These are phyloP conservation scores for Sarcomyxa edulis DNA, from an alignment of 768 basidiomycete species.

Conservation along the genomic window DNA sequence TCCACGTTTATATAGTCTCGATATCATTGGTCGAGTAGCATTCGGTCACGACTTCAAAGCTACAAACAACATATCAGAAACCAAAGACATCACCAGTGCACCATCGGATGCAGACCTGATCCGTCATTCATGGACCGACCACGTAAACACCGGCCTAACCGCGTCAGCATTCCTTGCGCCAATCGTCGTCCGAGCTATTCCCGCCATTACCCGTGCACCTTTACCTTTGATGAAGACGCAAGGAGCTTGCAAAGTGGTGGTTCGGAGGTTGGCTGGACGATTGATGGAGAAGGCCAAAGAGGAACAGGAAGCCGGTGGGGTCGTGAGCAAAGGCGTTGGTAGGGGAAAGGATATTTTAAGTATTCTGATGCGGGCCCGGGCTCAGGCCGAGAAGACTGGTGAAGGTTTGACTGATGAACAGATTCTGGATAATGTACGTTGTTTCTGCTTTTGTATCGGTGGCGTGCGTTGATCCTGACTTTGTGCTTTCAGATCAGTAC, in stretches of 20 bases:
- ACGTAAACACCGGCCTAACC: conserved; percentile 13
- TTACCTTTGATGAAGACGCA: conserved; percentile 19
- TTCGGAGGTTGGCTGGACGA: conserved; percentile 16
- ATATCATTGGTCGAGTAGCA: conserved; percentile 28
- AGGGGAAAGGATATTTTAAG: conserved; percentile 19
- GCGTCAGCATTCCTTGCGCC: conserved; percentile 20
- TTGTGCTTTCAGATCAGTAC: conserved; percentile 23
- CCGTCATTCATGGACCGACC: conserved; percentile 15
- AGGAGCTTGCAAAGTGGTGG: conserved; percentile 17
- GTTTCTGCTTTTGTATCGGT: not conserved
- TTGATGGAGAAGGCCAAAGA: conserved; percentile 16
- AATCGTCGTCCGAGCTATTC: conserved; percentile 21
- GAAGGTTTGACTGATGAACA: conserved; percentile 14
- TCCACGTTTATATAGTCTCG: conserved; percentile 12
- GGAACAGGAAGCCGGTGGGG: not conserved
- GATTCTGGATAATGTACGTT: conserved; percentile 20
- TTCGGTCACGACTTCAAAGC: conserved; percentile 36
- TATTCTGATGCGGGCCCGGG: conserved; percentile 14
- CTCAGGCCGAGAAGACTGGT: conserved; percentile 2
- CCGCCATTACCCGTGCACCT: conserved; percentile 18
- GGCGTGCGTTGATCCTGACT: not conserved
- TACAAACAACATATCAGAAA: too few species aligned
- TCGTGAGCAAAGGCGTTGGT: not conserved
- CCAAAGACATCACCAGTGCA: not conserved
- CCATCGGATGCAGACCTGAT: conserved; percentile 19